Evolutionary conservation across 2,329 filamentous ascomycete genomes (phyloP).

Genomic region (Colletotrichum musicola): DNA sequence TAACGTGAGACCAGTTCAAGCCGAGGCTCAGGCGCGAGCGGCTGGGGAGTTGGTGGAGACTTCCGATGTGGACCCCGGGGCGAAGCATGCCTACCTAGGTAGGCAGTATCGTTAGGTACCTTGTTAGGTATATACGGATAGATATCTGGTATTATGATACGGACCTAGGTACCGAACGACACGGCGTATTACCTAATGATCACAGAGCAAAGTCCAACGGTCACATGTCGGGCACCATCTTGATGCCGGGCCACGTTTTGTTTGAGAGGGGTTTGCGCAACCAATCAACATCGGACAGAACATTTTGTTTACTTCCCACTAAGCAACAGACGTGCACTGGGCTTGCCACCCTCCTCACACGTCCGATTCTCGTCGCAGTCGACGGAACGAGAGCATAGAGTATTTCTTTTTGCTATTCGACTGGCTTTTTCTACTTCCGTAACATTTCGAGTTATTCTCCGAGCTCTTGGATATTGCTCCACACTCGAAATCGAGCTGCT

Average conservation of each 20-base stretch:
- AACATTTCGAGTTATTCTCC: neutral
- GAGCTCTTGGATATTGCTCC: conserved; percentile 11
- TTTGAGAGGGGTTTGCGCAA: conserved; percentile 37
- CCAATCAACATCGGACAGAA: conserved; percentile 28
- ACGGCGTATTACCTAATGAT: no score
- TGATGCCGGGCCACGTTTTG: neutral
- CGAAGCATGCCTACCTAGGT: neutral
- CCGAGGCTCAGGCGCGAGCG: neutral
- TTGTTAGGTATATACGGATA: no score
- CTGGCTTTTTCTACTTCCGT: neutral
- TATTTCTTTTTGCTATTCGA: no score
- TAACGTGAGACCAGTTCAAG: conserved; percentile 42
- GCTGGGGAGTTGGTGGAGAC: neutral
- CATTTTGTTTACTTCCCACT: conserved; percentile 58
- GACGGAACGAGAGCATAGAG: no score
- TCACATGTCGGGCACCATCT: conserved; percentile 20
- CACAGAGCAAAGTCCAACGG: no score
- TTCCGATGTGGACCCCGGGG: no score
- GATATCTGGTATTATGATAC: no score
- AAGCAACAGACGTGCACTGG: conserved; percentile 49
- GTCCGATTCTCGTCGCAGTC: neutral
- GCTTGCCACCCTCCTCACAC: conserved; percentile 10
- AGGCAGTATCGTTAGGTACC: no score
- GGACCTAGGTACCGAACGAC: no score
- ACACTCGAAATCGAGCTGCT: conserved; percentile 2